These are phyloP conservation scores for Eucalyptus urophylla DNA, from an alignment of 345 rosid species.

Conservation along the genomic window DNA sequence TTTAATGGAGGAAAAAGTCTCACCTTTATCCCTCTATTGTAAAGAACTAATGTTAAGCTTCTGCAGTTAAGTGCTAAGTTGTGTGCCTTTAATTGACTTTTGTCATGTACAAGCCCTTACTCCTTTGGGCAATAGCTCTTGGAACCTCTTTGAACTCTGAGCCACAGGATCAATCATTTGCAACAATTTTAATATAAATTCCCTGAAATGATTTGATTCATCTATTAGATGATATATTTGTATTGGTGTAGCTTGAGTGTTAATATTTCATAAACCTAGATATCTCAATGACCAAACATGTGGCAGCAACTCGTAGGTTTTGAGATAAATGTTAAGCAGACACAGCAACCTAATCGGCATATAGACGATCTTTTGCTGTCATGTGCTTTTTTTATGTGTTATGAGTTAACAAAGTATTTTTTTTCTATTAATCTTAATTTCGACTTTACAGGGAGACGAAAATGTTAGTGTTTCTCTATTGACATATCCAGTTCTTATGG, in stretches of 20 bases:
- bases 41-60: not conserved
- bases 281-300: not conserved
- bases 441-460: conserved; percentile 62
- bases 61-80: not conserved
- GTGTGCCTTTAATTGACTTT: not conserved
- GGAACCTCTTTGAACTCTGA: not conserved
- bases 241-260: not conserved
- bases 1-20: not conserved
- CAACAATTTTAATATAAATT: not conserved
- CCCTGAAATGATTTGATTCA: not conserved
- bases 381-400: not conserved
- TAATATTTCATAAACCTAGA: not conserved
- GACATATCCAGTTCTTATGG: conserved; percentile 87
- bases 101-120: not conserved
- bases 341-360: not conserved
- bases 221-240: not conserved
- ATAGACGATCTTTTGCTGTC: not conserved
- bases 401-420: not conserved
- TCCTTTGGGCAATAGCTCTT: not conserved
- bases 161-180: not conserved
- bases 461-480: conserved; percentile 71
- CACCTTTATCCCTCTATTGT: not conserved
- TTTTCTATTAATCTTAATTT: not conserved
- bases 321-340: not conserved
- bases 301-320: not conserved